Percentiles rank a stretch among this genome's conserved stretches.
These are phyloP conservation scores for Kwoniella heveanensis DNA, from an alignment of 768 basidiomycete genomes.

Conservation along the genomic window DNA sequence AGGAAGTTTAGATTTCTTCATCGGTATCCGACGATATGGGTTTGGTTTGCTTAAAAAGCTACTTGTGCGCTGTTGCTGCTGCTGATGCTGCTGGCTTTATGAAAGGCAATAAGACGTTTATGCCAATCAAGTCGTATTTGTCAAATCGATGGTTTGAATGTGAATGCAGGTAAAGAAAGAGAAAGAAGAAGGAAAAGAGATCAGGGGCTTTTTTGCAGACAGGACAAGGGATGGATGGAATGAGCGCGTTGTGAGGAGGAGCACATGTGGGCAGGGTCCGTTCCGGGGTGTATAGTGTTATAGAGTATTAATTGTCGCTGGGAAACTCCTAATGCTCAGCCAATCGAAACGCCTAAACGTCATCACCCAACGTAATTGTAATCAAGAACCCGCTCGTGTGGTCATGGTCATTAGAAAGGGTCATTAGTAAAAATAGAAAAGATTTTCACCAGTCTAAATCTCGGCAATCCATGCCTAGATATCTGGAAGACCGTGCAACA, in stretches of 20 bases:
- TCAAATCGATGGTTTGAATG: neutral
- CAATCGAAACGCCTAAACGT: slow-evolving; percentile 2
- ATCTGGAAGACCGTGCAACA: neutral
- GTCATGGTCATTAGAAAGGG: neutral
- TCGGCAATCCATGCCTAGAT: slow-evolving; percentile 1
- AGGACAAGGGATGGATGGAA: neutral
- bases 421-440: neutral
- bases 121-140: neutral
- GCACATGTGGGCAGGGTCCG: neutral
- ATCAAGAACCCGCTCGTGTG: neutral
- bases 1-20: slow-evolving; percentile 52
- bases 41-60: neutral
- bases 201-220: neutral
- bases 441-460: neutral
- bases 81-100: neutral
- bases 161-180: neutral
- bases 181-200: slow-evolving; percentile 4
- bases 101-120: neutral
- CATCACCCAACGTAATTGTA: neutral
- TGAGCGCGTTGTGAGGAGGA: neutral
- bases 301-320: too few relatives aligned
- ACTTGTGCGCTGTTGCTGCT: neutral
- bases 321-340: too few relatives aligned
- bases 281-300: neutral
- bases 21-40: slow-evolving; percentile 23